phyloP scores from a whole-genome alignment of 768 basidiomycete genomes.

The Lactifluus piperatus region DNA sequence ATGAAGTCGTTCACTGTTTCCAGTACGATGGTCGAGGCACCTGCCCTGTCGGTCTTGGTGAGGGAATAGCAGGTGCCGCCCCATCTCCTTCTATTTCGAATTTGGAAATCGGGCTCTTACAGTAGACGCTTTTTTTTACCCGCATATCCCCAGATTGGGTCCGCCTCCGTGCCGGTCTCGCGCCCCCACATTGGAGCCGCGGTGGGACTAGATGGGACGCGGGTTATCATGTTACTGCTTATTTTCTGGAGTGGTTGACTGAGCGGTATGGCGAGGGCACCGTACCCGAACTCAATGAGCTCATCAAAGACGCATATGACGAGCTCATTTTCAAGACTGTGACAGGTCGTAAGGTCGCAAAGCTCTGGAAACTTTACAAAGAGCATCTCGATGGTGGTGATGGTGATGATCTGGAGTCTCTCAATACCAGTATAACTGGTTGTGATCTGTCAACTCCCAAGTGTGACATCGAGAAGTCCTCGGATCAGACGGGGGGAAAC shows the following conservation, averaged over 20 bases:
- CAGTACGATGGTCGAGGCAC: constrained; percentile 55
- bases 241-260: constrained; percentile 66
- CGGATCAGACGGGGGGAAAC: background rate
- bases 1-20: constrained; percentile 75
- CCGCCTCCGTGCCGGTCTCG: constrained; percentile 46
- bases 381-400: constrained; percentile 27
- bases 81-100: constrained; percentile 9
- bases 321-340: constrained; percentile 43
- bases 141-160: constrained; percentile 54
- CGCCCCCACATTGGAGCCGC: constrained; percentile 63
- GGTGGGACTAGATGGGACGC: constrained; percentile 55
- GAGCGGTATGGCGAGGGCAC: constrained; percentile 42
- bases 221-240: constrained; percentile 67
- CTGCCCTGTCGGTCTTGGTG: constrained; percentile 64
- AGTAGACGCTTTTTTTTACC: too few species aligned
- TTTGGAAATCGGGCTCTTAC: background rate
- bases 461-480: background rate
- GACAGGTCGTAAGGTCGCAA: constrained; percentile 42
- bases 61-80: constrained; percentile 62
- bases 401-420: background rate
- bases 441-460: background rate
- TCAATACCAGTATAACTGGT: background rate
- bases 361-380: constrained; percentile 54
- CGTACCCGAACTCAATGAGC: constrained; percentile 48
- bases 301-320: constrained; percentile 44